Base-by-base conservation (phyloP, 257 asterid genomes). In the Nicotiana obtusifolia region DNA sequence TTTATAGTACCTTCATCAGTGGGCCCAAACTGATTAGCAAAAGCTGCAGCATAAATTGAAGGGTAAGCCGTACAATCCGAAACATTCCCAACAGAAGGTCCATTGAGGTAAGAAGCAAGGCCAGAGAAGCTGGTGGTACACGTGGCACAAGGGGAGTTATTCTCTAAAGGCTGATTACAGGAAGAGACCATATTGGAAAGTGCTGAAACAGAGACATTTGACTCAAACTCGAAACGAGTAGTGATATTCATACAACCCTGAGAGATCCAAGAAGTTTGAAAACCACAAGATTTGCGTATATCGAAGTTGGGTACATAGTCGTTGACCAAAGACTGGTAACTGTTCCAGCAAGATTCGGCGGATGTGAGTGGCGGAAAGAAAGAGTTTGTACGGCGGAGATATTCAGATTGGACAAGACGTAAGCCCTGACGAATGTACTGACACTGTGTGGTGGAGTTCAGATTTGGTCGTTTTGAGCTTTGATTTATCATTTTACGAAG, bases 141-240 rank as follows among this genome's bases (percentile, higher is more conserved):
- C 24, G 92, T 78, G n/a, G 96, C 93, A 80, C 98, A 95, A 37
- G 96, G 94, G 28, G 98, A 89, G 75, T 82, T 84, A 65, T 88
- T 89, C 76, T 86, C 87, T 77, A 93, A 94, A 0, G 97, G 84
- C 87, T 87, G 92, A 64, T 91, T 90, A 87, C 99, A 95, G 9
- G 90, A 84, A 28, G 82, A 24, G 59, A 82, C 81, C 53, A 90
- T 90, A 33, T 33, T 83, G 73, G 76, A 54, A 20, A 91, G 66
- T 4, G 88, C 88, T 15, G 89, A 1, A 7, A 35, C 81, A 8
- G 93, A 86, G 8, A 95, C 91, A 41, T 59, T 66, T 16, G 90
- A 52, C 83, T 93, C 97, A 82, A 95, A 93, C 54, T 87, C 90
- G 24, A 87, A 67, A 5, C 97, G 93, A 2, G 96, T 88, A 76